Base-by-base conservation (phyloP, 768 basidiomycete genomes). In the Lactarius hatsudake region DNA sequence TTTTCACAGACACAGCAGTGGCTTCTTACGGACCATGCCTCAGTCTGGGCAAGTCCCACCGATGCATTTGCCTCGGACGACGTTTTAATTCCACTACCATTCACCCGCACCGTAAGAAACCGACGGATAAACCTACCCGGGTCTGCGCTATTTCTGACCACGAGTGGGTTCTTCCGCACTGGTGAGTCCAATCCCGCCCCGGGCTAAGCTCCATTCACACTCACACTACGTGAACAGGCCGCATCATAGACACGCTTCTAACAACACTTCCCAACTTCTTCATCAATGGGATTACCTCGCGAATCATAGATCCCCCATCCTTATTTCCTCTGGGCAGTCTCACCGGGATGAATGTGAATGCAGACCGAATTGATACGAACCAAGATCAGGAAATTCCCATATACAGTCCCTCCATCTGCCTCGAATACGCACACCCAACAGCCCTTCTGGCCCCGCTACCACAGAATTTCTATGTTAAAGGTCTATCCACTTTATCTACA, bases 131-230 rank as follows among this genome's bases (percentile, higher is more conserved):
- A 5, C 34, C 34, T 15, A 51, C 43, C 34, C 36, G 36, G 36
- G 9, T 36, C 36, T 23, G 23, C 36, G 60, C n/a, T 12, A 43
- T 91, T 9, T 83, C 88, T 1, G 91, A 93, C 74, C 79, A 81
- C 8, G 91, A 93, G 71, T 93, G 90, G 90, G 85, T 90, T 72
- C 81, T 91, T 91, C 59, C 86, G 89, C 30, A 90, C 89, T 72
- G 90, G 91, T 88, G 65, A 43, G 77, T 48, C 38, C 30, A 26
- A n/a, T 10, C 30, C 13, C 38, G 28, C 63, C 40, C 28, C 54
- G 18, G 38, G 28, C 34, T 42, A 34, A 15, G 56, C 28, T 43
- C 32, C 13, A n/a, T 54, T 42, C 17, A 26, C 34, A 43, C 51
- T 53, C 17, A 26, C 34, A 43, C 51, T 53, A 36, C 26, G 26